These are phyloP conservation scores for Epichloe brachyelytri DNA, from an alignment of 2,329 filamentous ascomycete species.

Conservation along the genomic window DNA sequence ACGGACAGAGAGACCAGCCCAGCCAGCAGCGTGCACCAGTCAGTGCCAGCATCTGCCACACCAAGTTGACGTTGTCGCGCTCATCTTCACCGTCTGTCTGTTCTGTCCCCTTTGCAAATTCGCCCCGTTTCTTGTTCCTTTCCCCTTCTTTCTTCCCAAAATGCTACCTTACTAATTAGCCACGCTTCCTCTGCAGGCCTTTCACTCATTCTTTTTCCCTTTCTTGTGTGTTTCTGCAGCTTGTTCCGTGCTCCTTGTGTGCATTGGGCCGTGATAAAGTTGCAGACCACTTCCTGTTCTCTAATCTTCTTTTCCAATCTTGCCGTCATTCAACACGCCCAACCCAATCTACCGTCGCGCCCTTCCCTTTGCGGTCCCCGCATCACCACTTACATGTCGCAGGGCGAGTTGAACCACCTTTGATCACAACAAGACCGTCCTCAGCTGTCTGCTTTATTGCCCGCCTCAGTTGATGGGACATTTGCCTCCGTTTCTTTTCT, in stretches of 20 bases:
- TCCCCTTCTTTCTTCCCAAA: not conserved
- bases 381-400: conserved; percentile 9
- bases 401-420: conserved; percentile 4
- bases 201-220: conserved; percentile 1
- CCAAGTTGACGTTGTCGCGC: not conserved
- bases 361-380: conserved; percentile 2
- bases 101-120: too few species aligned
- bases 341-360: not conserved
- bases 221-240: conserved; percentile 2
- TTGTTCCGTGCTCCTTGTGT: not conserved
- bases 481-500: not conserved
- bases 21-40: not conserved
- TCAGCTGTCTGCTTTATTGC: conserved; percentile 1
- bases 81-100: not conserved
- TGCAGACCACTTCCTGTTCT: not conserved
- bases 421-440: not conserved
- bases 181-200: not conserved
- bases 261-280: not conserved
- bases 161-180: not conserved
- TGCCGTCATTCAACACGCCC: not conserved
- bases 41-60: not conserved
- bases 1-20: not conserved
- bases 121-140: not conserved
- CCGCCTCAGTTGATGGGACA: not conserved
- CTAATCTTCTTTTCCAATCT: not conserved